Evolutionary conservation across 208 protist genomes (phyloP).

Genomic region (Acanthamoeba healyi): DNA sequence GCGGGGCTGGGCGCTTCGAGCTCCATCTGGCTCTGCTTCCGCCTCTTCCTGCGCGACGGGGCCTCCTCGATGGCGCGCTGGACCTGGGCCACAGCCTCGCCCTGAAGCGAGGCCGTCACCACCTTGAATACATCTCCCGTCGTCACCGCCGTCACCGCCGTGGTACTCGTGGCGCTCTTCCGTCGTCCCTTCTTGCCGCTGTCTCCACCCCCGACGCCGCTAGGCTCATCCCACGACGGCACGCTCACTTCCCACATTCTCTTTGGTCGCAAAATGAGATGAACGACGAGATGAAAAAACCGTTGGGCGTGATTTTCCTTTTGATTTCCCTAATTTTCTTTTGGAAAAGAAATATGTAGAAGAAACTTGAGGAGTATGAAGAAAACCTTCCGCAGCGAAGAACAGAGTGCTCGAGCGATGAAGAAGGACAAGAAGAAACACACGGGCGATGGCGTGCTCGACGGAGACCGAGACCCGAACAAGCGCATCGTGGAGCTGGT

Average conservation of each 20-base stretch:
- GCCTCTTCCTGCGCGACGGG: neutral
- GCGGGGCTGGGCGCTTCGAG: neutral
- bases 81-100: neutral
- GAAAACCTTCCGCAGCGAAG: no score
- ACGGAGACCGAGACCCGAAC: no score
- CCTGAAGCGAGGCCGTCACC: neutral
- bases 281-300: no score
- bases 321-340: neutral
- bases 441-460: no score
- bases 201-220: neutral
- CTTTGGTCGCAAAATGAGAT: no score
- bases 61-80: neutral
- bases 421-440: no score
- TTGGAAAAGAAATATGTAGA: no score
- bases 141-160: neutral
- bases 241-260: conserved; percentile 51
- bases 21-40: neutral
- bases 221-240: conserved; percentile 21
- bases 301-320: neutral
- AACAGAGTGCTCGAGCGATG: no score
- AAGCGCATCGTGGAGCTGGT: no score
- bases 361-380: no score
- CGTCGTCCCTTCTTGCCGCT: neutral
- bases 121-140: neutral
- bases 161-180: neutral